These are phyloP conservation scores for Carex arenaria DNA, from an alignment of 202 grass and related monocot species.

Conservation along the genomic window DNA sequence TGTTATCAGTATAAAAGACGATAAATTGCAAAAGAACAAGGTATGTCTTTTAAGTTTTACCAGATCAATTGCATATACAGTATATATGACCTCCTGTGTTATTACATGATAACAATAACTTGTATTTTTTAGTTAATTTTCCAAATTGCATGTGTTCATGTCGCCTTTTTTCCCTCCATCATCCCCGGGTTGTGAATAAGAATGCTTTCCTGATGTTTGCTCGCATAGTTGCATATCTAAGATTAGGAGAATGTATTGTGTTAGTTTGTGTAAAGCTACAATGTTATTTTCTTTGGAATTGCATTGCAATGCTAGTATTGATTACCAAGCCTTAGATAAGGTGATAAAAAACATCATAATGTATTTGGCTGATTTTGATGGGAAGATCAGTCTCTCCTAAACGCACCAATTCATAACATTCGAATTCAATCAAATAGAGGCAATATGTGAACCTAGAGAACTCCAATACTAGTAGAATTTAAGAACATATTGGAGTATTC, in stretches of 20 bases:
- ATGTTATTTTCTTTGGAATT: not conserved
- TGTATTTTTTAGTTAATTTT: not conserved
- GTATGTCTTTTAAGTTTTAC: not conserved
- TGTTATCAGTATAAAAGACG: not conserved
- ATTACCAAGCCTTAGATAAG: not conserved
- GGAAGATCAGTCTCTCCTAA: not conserved
- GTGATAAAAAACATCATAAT: not conserved
- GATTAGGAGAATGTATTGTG: not conserved
- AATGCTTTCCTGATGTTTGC: not conserved
- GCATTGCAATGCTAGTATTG: not conserved
- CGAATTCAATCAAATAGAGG: not conserved
- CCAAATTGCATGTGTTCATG: not conserved
- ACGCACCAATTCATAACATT: not conserved
- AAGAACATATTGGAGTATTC: too few relatives aligned
- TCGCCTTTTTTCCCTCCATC: not conserved
- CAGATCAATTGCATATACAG: not conserved
- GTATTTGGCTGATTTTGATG: not conserved
- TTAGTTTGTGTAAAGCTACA: not conserved
- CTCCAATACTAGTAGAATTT: too few relatives aligned
- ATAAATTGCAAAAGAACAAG: not conserved
- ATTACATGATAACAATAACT: not conserved
- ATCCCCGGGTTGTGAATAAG: not conserved
- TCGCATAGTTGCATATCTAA: too few relatives aligned
- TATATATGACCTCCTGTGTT: not conserved
- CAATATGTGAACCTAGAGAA: too few relatives aligned